Evolutionary conservation across 495 filamentous ascomycete species (phyloP).

Genomic region (Lasiosphaeris hirsuta): DNA sequence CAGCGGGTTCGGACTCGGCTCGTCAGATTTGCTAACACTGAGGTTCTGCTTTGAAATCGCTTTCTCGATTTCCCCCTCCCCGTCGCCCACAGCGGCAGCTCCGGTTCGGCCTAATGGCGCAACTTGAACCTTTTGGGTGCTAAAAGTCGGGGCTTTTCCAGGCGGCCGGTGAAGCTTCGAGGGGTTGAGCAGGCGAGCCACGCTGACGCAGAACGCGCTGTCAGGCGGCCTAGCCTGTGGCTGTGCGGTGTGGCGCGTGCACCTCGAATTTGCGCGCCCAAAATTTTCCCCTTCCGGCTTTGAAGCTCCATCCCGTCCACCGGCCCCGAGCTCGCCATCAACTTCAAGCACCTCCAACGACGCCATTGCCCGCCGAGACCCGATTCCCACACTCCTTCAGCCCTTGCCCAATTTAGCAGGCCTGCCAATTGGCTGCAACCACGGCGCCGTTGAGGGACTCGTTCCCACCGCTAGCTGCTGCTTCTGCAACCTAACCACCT

Average conservation of each 20-base stretch:
- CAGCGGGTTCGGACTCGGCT: too few relatives aligned
- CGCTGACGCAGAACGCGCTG: neutral
- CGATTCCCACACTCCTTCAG: neutral
- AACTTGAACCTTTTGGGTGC: too few relatives aligned
- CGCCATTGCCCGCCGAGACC: neutral
- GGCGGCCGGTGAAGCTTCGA: too few relatives aligned
- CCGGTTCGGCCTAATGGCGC: constrained; percentile 5
- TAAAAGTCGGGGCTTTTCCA: too few relatives aligned
- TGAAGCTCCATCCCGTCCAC: neutral
- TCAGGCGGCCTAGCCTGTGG: too few relatives aligned
- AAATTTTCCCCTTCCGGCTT: constrained; percentile 7
- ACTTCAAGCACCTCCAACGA: neutral
- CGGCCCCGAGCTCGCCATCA: neutral
- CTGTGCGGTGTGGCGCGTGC: constrained; percentile 2
- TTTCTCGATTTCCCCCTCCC: neutral
- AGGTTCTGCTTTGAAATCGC: constrained; percentile 12
- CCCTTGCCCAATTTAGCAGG: neutral
- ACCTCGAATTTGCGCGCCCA: neutral
- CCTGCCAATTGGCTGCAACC: neutral
- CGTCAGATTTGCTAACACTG: too few relatives aligned
- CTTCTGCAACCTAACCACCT: constrained; percentile 19
- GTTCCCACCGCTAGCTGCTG: constrained; percentile 8
- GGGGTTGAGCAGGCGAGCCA: too few relatives aligned
- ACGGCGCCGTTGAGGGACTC: constrained; percentile 14
- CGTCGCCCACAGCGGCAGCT: neutral